Conservation (phyloP, 2,329 filamentous ascomycete species). For the Colletotrichum tropicale region DNA sequence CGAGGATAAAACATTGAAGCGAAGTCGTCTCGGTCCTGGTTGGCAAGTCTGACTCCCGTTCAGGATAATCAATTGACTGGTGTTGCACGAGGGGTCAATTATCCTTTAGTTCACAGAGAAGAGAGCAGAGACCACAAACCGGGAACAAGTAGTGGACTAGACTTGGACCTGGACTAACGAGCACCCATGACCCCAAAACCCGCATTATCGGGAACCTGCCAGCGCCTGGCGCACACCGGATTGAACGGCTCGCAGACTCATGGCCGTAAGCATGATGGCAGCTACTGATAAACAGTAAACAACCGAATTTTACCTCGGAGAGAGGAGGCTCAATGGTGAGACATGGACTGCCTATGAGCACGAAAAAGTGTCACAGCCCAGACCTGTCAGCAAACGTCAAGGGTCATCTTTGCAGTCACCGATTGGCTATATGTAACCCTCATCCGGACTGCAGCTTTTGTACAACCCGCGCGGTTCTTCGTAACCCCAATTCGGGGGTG, state of each 20-base stretch:
- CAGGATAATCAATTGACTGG: not conserved
- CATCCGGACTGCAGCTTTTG: not conserved
- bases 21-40: not conserved
- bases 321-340: not conserved
- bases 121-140: not conserved
- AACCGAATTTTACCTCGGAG: conserved; percentile 4
- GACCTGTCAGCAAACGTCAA: not conserved
- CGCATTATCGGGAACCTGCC: not conserved
- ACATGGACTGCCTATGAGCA: not conserved
- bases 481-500: not conserved
- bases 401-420: not conserved
- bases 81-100: not conserved
- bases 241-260: not conserved
- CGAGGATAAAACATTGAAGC: not conserved
- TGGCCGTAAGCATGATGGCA: not conserved
- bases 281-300: not conserved
- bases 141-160: not conserved
- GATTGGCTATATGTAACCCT: not conserved
- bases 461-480: not conserved
- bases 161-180: not conserved
- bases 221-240: not conserved
- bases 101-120: not conserved
- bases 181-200: not conserved
- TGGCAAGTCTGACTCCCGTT: not conserved
- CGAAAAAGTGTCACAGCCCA: not conserved